phyloP scores from a whole-genome alignment of 257 asterid species.

The Solanum neorickii region DNA sequence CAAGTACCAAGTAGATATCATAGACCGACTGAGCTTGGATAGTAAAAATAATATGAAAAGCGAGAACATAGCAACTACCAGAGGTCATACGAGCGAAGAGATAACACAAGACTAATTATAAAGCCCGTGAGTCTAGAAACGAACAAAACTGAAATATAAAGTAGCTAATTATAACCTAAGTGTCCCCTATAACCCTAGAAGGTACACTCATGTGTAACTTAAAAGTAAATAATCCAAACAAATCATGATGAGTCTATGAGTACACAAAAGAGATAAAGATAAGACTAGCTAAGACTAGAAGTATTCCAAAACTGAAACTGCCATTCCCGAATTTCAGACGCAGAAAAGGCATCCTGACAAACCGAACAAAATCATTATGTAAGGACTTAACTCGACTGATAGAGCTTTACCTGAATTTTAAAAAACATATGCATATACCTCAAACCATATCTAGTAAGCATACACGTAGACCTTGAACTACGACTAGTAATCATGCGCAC shows the following conservation, averaged over 20 bases:
- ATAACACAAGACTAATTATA: background rate
- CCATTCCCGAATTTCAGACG: too few species aligned
- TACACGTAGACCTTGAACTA: too few species aligned
- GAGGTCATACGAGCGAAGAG: background rate
- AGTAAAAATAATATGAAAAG: background rate
- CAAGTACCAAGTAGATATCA: background rate
- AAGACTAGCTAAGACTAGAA: background rate
- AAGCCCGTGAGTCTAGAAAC: background rate
- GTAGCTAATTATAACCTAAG: background rate
- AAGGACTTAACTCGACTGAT: too few species aligned
- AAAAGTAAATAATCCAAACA: background rate
- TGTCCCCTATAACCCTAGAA: background rate
- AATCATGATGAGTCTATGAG: background rate
- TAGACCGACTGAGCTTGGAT: background rate
- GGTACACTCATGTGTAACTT: background rate
- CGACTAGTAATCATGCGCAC: too few species aligned
- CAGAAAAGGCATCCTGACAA: too few species aligned
- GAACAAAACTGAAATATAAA: too few species aligned
- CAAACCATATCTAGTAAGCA: too few species aligned
- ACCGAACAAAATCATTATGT: too few species aligned
- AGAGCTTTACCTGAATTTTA: too few species aligned
- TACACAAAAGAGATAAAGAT: background rate
- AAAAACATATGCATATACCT: too few species aligned
- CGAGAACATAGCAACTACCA: background rate
- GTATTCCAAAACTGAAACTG: background rate